Evolutionary conservation across 2,329 filamentous ascomycete species (phyloP).

Genomic region (Colletotrichum scovillei): DNA sequence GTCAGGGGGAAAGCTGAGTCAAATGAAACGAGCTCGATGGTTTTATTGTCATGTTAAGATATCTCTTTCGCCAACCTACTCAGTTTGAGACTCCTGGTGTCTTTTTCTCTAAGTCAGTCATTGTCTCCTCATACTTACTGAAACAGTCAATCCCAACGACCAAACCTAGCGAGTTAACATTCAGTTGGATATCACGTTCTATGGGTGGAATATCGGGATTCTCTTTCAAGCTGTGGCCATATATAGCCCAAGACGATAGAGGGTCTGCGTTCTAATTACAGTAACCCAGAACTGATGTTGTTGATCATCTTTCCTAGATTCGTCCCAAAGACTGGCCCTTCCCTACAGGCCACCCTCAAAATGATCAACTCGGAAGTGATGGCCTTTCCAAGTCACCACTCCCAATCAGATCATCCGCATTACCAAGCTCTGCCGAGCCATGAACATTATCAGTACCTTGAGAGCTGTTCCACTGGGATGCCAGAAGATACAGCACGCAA

Average conservation of each 20-base stretch:
- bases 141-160: fast-evolving
- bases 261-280: not conserved
- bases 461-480: not conserved
- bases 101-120: no score
- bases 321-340: not conserved
- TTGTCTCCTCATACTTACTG: no score
- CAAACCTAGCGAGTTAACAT: no score
- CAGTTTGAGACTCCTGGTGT: no score
- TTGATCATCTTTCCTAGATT: not conserved
- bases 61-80: no score
- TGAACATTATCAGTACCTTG: no score
- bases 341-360: not conserved
- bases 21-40: no score
- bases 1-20: no score
- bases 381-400: not conserved
- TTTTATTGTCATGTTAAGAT: no score
- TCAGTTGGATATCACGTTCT: no score
- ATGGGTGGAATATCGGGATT: no score
- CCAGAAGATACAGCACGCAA: not conserved
- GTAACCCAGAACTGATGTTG: not conserved
- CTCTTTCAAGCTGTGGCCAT: not conserved
- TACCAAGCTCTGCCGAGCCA: not conserved
- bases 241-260: not conserved
- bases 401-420: not conserved
- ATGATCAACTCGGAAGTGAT: not conserved